Evolutionary conservation across 768 basidiomycete species (phyloP), one percentile per base, ranked within the genome.

Genomic region (Dendrothele bispora): DNA sequence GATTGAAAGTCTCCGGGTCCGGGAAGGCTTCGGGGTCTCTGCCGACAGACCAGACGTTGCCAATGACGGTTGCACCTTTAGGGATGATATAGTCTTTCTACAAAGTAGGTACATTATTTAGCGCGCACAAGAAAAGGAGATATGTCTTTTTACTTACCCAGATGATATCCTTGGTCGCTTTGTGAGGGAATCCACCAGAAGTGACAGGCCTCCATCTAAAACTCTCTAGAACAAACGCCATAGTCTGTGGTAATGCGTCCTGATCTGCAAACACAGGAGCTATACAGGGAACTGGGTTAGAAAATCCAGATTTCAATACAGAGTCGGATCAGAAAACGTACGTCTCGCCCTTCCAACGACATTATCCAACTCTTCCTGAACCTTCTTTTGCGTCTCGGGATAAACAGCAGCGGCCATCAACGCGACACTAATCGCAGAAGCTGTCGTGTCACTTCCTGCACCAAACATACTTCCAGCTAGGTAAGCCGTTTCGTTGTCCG

Each of bases 391-490:
- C 0, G 80, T 70, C 17, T 75, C 70, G 2, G 81, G 81, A 50
- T 78, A 75, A 48, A 71, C 71, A 0, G 79, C 79, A 1, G 82
- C 73, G 15, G 83, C 82, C 69, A 84, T 72, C n/a, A 84, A 62
- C 2, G 70, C 57, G 32, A 82, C 66, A 54, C 75, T 72, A 12
- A 47, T 47, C 10, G 46, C 46, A n/a, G 26, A 18, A 30, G 46
- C 46, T 8, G 37, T 39, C 17, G 83, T 85, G 53, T 84, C 84
- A 0, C 79, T 75, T 12, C 84, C 84, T 27, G 83, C 83, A 21
- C 84, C 84, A 50, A 82, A 86, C 63, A 86, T 78, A 30, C 75
- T 73, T 0, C 84, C 84, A 0, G 79, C 78, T 21, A 86, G 73
- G 58, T 85, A 86, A 0, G 83, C 77, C 22, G 76, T 73, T 55